Percentiles rank a stretch among this genome's conserved stretches.
Evolutionary conservation across 495 filamentous ascomycete genomes (phyloP).

Genomic region (Tuber umbilicatum): DNA sequence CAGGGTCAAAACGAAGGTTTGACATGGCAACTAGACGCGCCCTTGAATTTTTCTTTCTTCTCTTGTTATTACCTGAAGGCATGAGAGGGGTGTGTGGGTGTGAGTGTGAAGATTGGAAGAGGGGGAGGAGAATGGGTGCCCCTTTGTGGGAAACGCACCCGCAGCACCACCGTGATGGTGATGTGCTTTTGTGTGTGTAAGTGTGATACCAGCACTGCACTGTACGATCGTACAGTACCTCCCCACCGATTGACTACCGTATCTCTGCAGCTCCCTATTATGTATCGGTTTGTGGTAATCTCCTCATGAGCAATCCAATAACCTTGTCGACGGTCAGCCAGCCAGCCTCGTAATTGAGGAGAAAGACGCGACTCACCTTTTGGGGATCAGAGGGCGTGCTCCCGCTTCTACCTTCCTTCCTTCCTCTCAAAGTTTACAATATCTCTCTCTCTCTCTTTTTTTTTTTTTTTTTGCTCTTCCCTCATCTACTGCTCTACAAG

Average conservation of each 20-base stretch:
- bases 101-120: background rate
- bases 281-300: background rate
- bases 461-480: background rate
- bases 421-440: background rate
- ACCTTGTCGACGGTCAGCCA: background rate
- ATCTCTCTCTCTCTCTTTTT: background rate
- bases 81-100: background rate
- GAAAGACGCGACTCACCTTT: background rate
- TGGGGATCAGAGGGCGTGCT: background rate
- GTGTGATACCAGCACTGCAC: background rate
- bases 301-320: background rate
- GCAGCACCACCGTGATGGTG: background rate
- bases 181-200: background rate
- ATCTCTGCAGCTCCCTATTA: background rate
- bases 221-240: background rate
- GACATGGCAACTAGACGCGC: no score
- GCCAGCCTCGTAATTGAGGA: background rate
- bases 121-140: background rate
- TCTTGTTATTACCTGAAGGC: background rate
- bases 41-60: background rate
- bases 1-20: no score
- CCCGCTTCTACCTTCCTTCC: background rate
- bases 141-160: background rate
- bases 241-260: background rate
- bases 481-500: background rate